Conservation (phyloP, 2,329 filamentous ascomycete genomes). For the Mycosphaerella sp. region DNA sequence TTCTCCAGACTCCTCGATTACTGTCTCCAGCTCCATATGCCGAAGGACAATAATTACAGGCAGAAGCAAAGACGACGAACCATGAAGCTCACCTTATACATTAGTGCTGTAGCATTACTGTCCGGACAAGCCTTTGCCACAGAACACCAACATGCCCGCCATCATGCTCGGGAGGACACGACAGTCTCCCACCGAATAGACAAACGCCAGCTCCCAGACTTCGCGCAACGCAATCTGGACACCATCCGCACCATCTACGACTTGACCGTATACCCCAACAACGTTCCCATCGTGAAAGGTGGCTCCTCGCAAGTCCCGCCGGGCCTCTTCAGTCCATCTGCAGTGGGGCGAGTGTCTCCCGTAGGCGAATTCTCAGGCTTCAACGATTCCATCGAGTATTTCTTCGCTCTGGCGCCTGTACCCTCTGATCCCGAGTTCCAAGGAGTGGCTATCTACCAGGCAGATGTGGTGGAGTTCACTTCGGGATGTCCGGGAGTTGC, state of each 20-base stretch:
- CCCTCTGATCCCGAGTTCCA: constrained; percentile 25
- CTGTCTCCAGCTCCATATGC: neutral
- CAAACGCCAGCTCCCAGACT: constrained; percentile 9
- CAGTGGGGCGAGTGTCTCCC: constrained; percentile 39
- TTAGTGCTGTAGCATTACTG: neutral
- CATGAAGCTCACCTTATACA: neutral
- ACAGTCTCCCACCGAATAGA: neutral
- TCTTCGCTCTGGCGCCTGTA: constrained; percentile 40
- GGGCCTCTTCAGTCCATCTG: constrained; percentile 37
- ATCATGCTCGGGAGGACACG: no score
- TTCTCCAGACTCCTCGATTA: no score
- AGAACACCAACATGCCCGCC: neutral
- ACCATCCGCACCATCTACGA: constrained; percentile 10
- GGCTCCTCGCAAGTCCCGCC: constrained; percentile 36
- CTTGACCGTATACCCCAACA: constrained; percentile 34
- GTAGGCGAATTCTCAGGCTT: constrained; percentile 42
- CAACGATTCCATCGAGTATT: constrained; percentile 42
- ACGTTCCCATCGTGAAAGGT: constrained; percentile 35
- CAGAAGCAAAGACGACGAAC: neutral
- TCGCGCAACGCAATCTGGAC: constrained; percentile 9
- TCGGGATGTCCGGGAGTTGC: constrained; percentile 21
- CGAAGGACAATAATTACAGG: neutral
- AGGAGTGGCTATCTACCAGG: constrained; percentile 21
- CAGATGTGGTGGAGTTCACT: constrained; percentile 24
- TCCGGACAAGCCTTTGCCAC: neutral